A percentile compares a stretch with the other conserved stretches of the same genome.
Evolutionary conservation across 2,329 filamentous ascomycete genomes (phyloP).

Genomic region (Botryosphaeria dothidea): DNA sequence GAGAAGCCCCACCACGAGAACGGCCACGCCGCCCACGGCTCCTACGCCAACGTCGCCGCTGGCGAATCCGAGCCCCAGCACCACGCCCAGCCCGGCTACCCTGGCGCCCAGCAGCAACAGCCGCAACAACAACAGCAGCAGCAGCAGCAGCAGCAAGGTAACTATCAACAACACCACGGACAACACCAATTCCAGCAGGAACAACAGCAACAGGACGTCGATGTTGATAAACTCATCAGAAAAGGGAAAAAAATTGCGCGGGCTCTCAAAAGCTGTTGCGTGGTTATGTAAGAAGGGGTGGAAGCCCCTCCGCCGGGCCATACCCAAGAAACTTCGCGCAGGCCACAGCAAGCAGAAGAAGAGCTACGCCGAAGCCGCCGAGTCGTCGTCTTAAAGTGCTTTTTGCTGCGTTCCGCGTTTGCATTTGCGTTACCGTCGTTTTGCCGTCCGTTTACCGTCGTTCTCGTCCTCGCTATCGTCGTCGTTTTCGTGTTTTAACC

Average conservation of each 20-base stretch:
- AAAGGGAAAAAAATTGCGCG: constrained; percentile 62
- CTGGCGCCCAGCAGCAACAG: constrained; percentile 30
- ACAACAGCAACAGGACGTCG: constrained; percentile 49
- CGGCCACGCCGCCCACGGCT: background rate
- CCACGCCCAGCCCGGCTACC: background rate
- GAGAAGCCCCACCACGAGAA: constrained; percentile 16
- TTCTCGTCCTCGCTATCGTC: background rate
- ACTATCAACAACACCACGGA: constrained; percentile 40
- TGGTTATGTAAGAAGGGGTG: constrained; percentile 62
- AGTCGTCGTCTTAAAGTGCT: background rate
- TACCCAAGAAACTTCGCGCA: background rate
- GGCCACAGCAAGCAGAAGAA: background rate
- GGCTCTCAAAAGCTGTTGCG: constrained; percentile 69
- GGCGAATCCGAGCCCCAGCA: background rate
- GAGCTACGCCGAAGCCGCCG: constrained; percentile 1
- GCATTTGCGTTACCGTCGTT: background rate
- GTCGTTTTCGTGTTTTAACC: background rate
- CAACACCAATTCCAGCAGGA: constrained; percentile 35
- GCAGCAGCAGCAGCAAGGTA: constrained; percentile 48
- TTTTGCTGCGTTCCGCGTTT: background rate
- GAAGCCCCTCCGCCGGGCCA: background rate
- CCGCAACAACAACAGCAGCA: constrained; percentile 36
- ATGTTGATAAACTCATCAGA: constrained; percentile 61
- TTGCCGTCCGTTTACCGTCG: background rate
- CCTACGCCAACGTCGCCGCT: background rate